Evolutionary conservation across 208 protist species (phyloP).

Genomic region (Novymonas esmeraldas): DNA sequence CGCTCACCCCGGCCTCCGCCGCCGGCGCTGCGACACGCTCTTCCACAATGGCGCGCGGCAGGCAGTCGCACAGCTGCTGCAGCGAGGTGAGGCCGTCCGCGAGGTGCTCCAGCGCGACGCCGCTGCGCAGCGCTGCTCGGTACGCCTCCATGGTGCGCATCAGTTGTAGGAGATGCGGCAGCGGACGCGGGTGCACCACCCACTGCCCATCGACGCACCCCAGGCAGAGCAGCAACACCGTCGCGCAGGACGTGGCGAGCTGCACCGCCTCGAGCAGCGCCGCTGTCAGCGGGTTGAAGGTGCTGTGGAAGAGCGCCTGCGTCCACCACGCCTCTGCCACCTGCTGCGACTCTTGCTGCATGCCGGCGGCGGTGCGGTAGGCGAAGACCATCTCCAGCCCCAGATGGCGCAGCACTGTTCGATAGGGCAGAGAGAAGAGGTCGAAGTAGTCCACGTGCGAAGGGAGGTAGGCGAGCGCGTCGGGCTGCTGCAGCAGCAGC

Average conservation of each 20-base stretch:
- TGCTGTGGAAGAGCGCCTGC: constrained; percentile 35
- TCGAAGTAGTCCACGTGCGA: constrained; percentile 34
- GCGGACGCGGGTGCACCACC: constrained; percentile 1
- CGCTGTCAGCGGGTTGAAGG: constrained; percentile 41
- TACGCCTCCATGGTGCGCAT: constrained; percentile 10
- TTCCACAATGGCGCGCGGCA: constrained; percentile 23
- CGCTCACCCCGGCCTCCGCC: background rate
- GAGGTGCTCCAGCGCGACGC: constrained; percentile 12
- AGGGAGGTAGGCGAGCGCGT: constrained; percentile 37
- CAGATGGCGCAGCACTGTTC: constrained; percentile 68
- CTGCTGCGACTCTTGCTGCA: constrained; percentile 40
- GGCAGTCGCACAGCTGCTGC: constrained; percentile 39
- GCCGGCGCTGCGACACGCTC: background rate
- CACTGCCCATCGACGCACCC: background rate
- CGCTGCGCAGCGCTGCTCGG: constrained; percentile 21
- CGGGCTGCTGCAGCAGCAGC: constrained; percentile 23
- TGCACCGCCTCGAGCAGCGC: constrained; percentile 27
- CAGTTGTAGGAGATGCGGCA: background rate
- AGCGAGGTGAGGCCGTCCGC: constrained; percentile 19
- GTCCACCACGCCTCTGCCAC: constrained; percentile 32
- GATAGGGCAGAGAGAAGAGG: constrained; percentile 38
- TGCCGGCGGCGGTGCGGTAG: constrained; percentile 33
- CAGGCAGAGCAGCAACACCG: constrained; percentile 15
- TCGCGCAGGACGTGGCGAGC: constrained; percentile 16
- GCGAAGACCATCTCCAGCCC: constrained; percentile 79